These are phyloP conservation scores for Craterostigma plantagineum DNA, from an alignment of 257 asterid genomes.

Conservation along the genomic window DNA sequence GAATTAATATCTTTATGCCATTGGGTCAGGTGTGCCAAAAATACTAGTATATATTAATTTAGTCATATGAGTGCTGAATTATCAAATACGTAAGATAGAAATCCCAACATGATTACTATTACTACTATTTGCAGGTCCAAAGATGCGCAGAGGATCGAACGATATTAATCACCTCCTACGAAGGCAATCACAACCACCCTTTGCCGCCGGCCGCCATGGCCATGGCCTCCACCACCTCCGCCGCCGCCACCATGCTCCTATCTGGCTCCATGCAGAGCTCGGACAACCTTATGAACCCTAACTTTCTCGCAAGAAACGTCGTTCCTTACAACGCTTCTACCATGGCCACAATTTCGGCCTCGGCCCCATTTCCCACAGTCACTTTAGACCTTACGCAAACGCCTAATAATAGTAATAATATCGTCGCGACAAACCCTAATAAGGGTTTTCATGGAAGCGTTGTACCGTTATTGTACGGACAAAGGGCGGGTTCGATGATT, in stretches of 20 bases:
- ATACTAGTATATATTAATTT: too few species aligned
- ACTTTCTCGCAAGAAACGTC: slow-evolving; percentile 43
- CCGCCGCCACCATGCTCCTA: slow-evolving; percentile 85
- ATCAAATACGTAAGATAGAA: neutral
- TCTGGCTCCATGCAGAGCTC: slow-evolving; percentile 86
- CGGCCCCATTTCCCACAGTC: slow-evolving; percentile 89
- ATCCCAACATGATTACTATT: too few species aligned
- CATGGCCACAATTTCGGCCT: slow-evolving; percentile 89
- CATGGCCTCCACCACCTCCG: slow-evolving; percentile 91
- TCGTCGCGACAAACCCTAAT: slow-evolving; percentile 16
- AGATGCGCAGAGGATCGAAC: slow-evolving; percentile 76
- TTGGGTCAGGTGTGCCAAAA: too few species aligned
- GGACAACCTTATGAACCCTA: slow-evolving; percentile 70
- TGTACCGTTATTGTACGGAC: slow-evolving; percentile 16
- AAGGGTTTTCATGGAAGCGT: neutral
- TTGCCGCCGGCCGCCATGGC: slow-evolving; percentile 97
- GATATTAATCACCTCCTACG: slow-evolving; percentile 72
- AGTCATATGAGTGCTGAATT: too few species aligned
- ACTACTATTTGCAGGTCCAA: slow-evolving; percentile 90
- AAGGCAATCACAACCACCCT: slow-evolving; percentile 88
- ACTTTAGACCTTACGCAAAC: slow-evolving; percentile 80
- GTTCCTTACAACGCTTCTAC: slow-evolving; percentile 51
- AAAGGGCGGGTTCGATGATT: slow-evolving; percentile 3
- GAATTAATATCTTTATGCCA: too few species aligned
- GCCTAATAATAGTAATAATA: slow-evolving; percentile 20